Evolutionary conservation across 2,329 filamentous ascomycete genomes (phyloP).

Genomic region (Dothistroma pini): DNA sequence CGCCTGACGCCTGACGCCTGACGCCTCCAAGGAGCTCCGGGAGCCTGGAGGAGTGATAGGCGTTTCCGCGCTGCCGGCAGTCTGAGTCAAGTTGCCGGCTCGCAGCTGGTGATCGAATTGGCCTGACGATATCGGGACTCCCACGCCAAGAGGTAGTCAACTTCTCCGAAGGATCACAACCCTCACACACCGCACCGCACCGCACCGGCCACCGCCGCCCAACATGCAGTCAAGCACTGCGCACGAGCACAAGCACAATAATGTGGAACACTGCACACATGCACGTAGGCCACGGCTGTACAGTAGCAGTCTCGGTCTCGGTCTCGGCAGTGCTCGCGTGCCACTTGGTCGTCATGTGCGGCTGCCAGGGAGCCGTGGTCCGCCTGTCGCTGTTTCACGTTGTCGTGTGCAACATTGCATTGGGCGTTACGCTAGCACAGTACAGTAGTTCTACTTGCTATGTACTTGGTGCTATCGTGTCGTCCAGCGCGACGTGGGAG

Average conservation of each 20-base stretch:
- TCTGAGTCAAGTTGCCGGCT: conserved; percentile 17
- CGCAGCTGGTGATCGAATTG: not conserved
- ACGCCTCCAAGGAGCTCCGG: no score
- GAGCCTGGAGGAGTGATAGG: conserved; percentile 8
- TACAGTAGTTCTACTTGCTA: no score
- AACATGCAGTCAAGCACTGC: no score
- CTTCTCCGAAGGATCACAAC: no score
- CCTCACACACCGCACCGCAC: not conserved
- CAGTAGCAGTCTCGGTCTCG: not conserved
- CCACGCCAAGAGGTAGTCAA: not conserved
- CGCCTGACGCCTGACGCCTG: no score
- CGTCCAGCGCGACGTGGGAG: not conserved
- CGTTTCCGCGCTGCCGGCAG: conserved; percentile 17
- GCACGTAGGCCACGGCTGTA: no score
- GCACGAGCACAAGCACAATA: no score
- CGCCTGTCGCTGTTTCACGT: conserved; percentile 3
- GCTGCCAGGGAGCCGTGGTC: not conserved
- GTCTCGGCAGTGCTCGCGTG: not conserved
- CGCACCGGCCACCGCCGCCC: not conserved
- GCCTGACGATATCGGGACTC: not conserved
- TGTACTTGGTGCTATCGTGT: not conserved
- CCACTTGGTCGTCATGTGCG: not conserved
- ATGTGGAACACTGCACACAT: no score
- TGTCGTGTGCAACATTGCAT: not conserved
- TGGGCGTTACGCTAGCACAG: no score